Evolutionary conservation across 2,329 filamentous ascomycete species (phyloP).

Genomic region (Calonectria fujianensis): DNA sequence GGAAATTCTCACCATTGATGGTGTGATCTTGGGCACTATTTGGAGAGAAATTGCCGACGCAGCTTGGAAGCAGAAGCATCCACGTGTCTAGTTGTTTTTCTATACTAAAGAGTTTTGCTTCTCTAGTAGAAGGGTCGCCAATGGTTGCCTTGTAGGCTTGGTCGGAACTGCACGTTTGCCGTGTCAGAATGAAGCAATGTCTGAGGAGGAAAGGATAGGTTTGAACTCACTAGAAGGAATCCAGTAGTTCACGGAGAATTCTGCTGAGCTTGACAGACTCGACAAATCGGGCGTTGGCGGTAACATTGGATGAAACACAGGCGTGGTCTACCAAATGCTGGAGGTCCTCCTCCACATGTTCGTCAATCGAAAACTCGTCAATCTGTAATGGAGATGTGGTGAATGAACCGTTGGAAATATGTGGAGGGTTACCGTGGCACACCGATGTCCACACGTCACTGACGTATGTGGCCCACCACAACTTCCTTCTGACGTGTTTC

Average conservation of each 20-base stretch:
- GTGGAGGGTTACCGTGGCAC: constrained; percentile 62
- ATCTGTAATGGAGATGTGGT: constrained; percentile 57
- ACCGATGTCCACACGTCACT: constrained; percentile 62
- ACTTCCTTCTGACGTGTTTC: constrained; percentile 57
- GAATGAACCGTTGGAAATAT: constrained; percentile 59
- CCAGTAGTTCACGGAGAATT: constrained; percentile 34
- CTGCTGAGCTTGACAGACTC: constrained; percentile 46
- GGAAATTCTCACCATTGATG: constrained; percentile 24
- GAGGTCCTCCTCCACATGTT: constrained; percentile 48
- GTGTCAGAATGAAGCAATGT: not conserved
- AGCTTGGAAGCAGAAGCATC: constrained; percentile 34
- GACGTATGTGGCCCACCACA: constrained; percentile 62
- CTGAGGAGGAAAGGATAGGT: not conserved
- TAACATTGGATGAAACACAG: constrained; percentile 47
- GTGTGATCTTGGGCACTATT: constrained; percentile 24
- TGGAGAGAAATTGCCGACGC: constrained; percentile 25
- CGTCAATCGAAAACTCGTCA: constrained; percentile 60
- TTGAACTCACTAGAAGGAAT: constrained; percentile 35
- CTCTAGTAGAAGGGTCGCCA: constrained; percentile 17
- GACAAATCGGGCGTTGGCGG: constrained; percentile 55
- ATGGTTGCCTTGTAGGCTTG: constrained; percentile 36
- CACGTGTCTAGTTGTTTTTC: constrained; percentile 37
- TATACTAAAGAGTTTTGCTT: constrained; percentile 29
- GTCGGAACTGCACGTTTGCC: constrained; percentile 11
- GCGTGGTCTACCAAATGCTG: constrained; percentile 6